These are phyloP conservation scores for Pichia scutulata DNA, from an alignment of 805 yeast genomes.

Conservation along the genomic window DNA sequence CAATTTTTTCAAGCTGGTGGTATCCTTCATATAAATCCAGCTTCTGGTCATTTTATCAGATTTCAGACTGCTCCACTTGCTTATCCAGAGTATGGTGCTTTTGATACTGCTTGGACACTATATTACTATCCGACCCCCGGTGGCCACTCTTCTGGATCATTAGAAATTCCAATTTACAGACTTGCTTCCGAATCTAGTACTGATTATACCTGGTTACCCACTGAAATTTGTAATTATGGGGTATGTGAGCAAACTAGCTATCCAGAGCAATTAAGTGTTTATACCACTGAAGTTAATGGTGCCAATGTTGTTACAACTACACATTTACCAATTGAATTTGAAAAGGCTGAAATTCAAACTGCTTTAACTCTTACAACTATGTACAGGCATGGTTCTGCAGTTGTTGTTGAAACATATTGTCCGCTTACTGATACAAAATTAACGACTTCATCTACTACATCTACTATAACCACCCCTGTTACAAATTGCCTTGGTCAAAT, in stretches of 20 bases:
- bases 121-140: neutral
- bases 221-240: constrained; percentile 8
- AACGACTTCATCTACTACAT: constrained; percentile 1
- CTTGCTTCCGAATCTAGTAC: constrained; percentile 2
- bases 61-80: constrained; percentile 7
- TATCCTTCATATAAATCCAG: neutral
- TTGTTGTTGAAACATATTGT: constrained; percentile 15
- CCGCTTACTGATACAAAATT: constrained; percentile 11
- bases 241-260: constrained; percentile 9
- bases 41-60: constrained; percentile 7
- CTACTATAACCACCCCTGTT: neutral
- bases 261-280: constrained; percentile 2
- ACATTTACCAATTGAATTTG: constrained; percentile 1
- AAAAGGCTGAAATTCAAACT: constrained; percentile 1
- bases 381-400: constrained; percentile 11
- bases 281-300: constrained; percentile 3
- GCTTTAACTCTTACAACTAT: constrained; percentile 11
- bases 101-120: neutral
- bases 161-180: constrained; percentile 3
- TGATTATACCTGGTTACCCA: constrained; percentile 6
- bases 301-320: constrained; percentile 1
- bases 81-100: constrained; percentile 8
- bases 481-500: constrained; percentile 2
- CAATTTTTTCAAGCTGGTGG: constrained; percentile 10
- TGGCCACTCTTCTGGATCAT: neutral